These are phyloP conservation scores for Colletotrichum lini DNA, from an alignment of 2,329 filamentous ascomycete species.

Conservation along the genomic window DNA sequence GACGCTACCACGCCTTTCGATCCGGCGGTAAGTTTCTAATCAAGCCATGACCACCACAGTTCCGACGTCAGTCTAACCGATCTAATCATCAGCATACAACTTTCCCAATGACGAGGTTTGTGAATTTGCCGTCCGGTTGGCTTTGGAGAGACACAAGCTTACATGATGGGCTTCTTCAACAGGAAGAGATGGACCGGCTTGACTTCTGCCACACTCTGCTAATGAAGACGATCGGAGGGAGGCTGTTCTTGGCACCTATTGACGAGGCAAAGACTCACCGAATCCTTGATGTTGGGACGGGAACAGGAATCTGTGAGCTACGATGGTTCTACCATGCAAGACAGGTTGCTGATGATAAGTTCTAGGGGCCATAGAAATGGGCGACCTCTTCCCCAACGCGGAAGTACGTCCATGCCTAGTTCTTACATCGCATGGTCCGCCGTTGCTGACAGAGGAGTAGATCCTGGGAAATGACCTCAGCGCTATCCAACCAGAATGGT, in stretches of 20 bases:
- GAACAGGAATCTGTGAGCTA: slow-evolving; percentile 57
- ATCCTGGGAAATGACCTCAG: slow-evolving; percentile 51
- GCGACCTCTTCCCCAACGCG: slow-evolving; percentile 50
- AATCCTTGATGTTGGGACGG: slow-evolving; percentile 60
- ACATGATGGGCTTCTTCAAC: neutral
- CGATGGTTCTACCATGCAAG: rapidly evolving
- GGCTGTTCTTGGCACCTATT: slow-evolving; percentile 45
- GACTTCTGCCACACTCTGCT: slow-evolving; percentile 22
- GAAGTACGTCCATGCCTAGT: slow-evolving; percentile 33
- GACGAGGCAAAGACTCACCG: slow-evolving; percentile 48
- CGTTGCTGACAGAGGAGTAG: slow-evolving; percentile 57
- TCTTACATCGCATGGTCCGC: slow-evolving; percentile 37
- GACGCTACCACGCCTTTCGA: slow-evolving; percentile 38
- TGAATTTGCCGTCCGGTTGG: rapidly evolving
- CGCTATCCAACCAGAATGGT: slow-evolving; percentile 36
- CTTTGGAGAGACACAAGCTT: neutral
- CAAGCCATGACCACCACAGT: too few species aligned
- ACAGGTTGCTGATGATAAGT: neutral
- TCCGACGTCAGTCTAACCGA: neutral
- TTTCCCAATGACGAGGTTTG: slow-evolving; percentile 55
- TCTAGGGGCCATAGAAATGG: slow-evolving; percentile 57
- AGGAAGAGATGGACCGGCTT: slow-evolving; percentile 31
- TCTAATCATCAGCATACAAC: slow-evolving; percentile 43
- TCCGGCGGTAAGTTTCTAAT: slow-evolving; percentile 9
- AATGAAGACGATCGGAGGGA: slow-evolving; percentile 12